phyloP scores from a whole-genome alignment of 768 basidiomycete genomes.

The Leucocoprinus leucothites region DNA sequence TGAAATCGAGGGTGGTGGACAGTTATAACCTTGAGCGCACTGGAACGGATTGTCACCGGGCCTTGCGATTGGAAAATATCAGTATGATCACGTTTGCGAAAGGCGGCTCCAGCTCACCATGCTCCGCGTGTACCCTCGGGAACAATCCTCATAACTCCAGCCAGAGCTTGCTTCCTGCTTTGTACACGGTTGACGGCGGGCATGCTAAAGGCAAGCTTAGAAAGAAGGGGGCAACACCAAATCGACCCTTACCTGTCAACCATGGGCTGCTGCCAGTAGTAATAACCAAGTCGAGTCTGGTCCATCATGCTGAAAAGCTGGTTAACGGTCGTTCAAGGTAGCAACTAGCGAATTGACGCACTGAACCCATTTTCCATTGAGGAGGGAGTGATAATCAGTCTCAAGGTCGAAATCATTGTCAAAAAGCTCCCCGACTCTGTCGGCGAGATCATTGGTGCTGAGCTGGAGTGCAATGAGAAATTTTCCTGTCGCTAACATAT shows the following conservation, averaged over 20 bases:
- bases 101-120: constrained; percentile 34
- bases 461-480: constrained; percentile 23
- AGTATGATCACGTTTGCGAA: not conserved
- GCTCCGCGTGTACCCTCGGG: constrained; percentile 60
- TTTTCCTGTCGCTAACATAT: not conserved
- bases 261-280: constrained; percentile 74
- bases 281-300: constrained; percentile 64
- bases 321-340: not conserved
- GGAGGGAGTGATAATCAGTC: constrained; percentile 53
- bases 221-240: not conserved
- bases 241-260: constrained; percentile 43
- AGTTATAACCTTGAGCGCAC: constrained; percentile 47
- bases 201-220: constrained; percentile 34
- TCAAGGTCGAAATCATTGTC: constrained; percentile 62
- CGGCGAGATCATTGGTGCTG: constrained; percentile 56
- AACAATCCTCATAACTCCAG: constrained; percentile 63
- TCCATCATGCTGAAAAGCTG: constrained; percentile 56
- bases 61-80: constrained; percentile 27
- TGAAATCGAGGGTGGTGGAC: constrained; percentile 44
- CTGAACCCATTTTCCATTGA: constrained; percentile 69
- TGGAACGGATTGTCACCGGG: constrained; percentile 66
- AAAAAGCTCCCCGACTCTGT: constrained; percentile 53
- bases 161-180: constrained; percentile 49
- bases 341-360: constrained; percentile 30
- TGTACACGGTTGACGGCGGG: constrained; percentile 50